These are phyloP conservation scores for Zanthoxylum bungeanum DNA, from an alignment of 345 rosid species.

Conservation along the genomic window DNA sequence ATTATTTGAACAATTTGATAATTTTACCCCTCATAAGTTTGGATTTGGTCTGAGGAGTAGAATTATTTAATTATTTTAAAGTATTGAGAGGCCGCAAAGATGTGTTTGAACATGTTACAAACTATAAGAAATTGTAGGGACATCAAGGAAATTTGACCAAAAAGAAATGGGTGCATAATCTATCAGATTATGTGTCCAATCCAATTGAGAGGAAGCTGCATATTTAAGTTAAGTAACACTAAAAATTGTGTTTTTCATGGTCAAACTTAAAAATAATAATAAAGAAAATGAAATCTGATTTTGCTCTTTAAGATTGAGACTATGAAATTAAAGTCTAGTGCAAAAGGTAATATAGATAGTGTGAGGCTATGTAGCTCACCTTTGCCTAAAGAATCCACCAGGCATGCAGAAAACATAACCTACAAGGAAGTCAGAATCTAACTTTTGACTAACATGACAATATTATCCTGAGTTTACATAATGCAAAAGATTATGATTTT, in stretches of 20 bases:
- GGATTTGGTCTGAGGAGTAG: no score
- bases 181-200: background rate
- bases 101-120: no score
- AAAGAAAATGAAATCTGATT: slow-evolving; percentile 8
- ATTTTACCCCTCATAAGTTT: no score
- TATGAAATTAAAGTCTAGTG: slow-evolving; percentile 22
- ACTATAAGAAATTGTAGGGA: no score
- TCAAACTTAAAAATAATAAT: background rate
- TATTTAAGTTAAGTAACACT: background rate
- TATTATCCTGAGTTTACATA: slow-evolving; percentile 26
- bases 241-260: background rate
- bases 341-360: slow-evolving; percentile 12
- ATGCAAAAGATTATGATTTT: background rate
- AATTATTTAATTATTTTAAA: no score
- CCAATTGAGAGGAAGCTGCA: background rate
- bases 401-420: slow-evolving; percentile 25
- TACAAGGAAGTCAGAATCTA: slow-evolving; percentile 33
- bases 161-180: no score
- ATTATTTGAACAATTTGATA: no score
- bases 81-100: no score
- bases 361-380: slow-evolving; percentile 24
- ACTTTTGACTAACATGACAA: slow-evolving; percentile 32
- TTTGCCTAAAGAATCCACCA: slow-evolving; percentile 38
- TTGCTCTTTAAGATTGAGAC: slow-evolving; percentile 7
- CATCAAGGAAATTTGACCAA: no score